Evolutionary conservation across 768 basidiomycete species (phyloP).

Genomic region (Lactarius quietus): DNA sequence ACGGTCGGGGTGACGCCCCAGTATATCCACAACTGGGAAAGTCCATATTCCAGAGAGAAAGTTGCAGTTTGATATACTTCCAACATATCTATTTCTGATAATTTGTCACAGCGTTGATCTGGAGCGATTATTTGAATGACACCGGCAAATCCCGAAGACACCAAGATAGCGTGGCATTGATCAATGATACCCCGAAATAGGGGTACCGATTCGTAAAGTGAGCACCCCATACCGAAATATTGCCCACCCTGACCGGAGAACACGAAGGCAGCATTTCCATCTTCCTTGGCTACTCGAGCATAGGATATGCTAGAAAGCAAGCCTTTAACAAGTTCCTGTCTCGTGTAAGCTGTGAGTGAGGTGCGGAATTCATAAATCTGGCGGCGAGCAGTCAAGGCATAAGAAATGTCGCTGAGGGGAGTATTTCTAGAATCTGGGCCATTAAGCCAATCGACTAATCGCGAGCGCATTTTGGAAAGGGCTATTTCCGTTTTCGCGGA

Average conservation of each 20-base stretch:
- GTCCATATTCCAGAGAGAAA: constrained; percentile 59
- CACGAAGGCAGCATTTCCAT: constrained; percentile 51
- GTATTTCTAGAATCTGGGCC: constrained; percentile 28
- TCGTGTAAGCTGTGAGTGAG: constrained; percentile 43
- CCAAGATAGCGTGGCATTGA: constrained; percentile 52
- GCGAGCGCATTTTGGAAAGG: constrained; percentile 45
- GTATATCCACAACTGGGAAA: constrained; percentile 60
- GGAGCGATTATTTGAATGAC: constrained; percentile 39
- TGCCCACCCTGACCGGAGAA: constrained; percentile 75
- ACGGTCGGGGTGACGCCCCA: constrained; percentile 64
- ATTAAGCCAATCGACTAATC: constrained; percentile 49
- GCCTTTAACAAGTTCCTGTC: constrained; percentile 45
- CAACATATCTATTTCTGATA: constrained; percentile 37
- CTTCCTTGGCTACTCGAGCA: constrained; percentile 31
- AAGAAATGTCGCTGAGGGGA: constrained; percentile 52
- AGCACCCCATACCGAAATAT: constrained; percentile 58
- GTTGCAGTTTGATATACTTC: constrained; percentile 52
- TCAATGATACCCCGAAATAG: constrained; percentile 53
- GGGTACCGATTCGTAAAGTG: constrained; percentile 48
- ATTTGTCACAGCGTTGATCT: constrained; percentile 28
- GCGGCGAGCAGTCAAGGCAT: constrained; percentile 64
- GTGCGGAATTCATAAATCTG: constrained; percentile 53
- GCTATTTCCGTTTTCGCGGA: constrained; percentile 55
- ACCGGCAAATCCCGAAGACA: constrained; percentile 47
- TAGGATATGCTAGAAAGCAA: constrained; percentile 39